A percentile compares a stretch with the other conserved stretches of the same genome.
Conservation (phyloP, 257 asterid species). For the Fraxinus anomala region DNA sequence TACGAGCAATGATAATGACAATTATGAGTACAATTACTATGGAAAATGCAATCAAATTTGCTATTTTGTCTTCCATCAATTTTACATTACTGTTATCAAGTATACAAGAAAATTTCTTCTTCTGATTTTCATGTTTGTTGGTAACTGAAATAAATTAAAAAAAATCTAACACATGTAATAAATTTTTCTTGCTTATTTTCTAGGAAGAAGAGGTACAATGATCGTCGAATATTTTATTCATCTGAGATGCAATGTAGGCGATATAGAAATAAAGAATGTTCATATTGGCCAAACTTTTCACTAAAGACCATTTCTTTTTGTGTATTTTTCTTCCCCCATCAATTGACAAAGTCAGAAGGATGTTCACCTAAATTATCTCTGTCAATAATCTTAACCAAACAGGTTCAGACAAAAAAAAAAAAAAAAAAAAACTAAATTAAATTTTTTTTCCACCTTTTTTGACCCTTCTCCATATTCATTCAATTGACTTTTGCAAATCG, state of each 20-base stretch:
- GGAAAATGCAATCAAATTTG: constrained; percentile 39
- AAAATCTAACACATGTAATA: background rate
- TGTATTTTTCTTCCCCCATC: background rate
- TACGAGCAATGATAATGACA: constrained; percentile 45
- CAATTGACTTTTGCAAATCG: background rate
- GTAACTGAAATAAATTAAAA: background rate
- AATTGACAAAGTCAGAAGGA: background rate
- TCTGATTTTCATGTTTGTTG: background rate
- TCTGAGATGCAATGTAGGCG: background rate
- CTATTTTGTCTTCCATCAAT: constrained; percentile 62
- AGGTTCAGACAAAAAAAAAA: background rate
- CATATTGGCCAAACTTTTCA: background rate
- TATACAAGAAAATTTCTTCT: background rate
- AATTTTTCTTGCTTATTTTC: background rate
- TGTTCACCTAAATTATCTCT: background rate
- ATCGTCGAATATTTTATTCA: background rate
- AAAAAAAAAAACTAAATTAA: too few species aligned
- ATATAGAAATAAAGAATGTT: background rate
- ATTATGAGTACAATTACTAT: constrained; percentile 38
- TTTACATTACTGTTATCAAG: background rate
- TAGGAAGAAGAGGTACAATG: background rate
- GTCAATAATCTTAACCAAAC: background rate
- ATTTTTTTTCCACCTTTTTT: too few species aligned
- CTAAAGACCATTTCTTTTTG: background rate
- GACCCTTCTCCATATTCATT: background rate